Evolutionary conservation across 2,329 filamentous ascomycete genomes (phyloP).

Genomic region (Zopfia rhizophila): DNA sequence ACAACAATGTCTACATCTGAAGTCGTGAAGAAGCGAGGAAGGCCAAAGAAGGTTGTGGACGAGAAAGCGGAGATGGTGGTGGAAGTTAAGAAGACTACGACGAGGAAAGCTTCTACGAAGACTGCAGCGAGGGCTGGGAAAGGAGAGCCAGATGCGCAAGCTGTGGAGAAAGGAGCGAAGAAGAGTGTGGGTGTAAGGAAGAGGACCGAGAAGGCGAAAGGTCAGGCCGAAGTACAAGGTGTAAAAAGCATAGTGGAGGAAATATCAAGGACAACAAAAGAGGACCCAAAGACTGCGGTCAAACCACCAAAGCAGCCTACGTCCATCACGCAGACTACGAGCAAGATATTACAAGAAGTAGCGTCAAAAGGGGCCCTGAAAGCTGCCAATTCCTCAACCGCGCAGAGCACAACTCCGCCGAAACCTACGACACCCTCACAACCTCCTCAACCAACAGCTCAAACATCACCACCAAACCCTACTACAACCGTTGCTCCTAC

Average conservation of each 20-base stretch:
- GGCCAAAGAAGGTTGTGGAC: constrained; percentile 43
- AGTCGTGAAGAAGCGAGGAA: constrained; percentile 41
- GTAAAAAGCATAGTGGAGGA: too few relatives aligned
- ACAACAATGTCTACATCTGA: constrained; percentile 17
- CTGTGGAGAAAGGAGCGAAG: constrained; percentile 26
- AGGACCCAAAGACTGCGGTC: not conserved
- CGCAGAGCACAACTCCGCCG: constrained; percentile 7
- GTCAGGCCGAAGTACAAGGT: too few relatives aligned
- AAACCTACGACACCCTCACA: constrained; percentile 14
- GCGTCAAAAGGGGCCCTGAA: constrained; percentile 35
- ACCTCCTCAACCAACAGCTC: not conserved
- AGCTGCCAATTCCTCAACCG: not conserved
- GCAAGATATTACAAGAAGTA: constrained; percentile 45
- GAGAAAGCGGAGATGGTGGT: constrained; percentile 23
- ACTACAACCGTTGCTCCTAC: not conserved
- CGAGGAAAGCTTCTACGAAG: constrained; percentile 38
- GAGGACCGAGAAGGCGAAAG: constrained; percentile 17
- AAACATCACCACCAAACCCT: constrained; percentile 11
- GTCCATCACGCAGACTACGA: constrained; percentile 38
- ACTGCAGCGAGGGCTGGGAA: constrained; percentile 10
- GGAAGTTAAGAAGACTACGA: constrained; percentile 29
- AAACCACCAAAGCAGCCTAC: constrained; percentile 27
- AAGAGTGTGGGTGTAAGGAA: constrained; percentile 26
- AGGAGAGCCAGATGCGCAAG: not conserved
- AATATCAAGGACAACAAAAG: constrained; percentile 3